These are phyloP conservation scores for Hymenoscyphus occultus DNA, from an alignment of 2,329 filamentous ascomycete genomes.

Conservation along the genomic window DNA sequence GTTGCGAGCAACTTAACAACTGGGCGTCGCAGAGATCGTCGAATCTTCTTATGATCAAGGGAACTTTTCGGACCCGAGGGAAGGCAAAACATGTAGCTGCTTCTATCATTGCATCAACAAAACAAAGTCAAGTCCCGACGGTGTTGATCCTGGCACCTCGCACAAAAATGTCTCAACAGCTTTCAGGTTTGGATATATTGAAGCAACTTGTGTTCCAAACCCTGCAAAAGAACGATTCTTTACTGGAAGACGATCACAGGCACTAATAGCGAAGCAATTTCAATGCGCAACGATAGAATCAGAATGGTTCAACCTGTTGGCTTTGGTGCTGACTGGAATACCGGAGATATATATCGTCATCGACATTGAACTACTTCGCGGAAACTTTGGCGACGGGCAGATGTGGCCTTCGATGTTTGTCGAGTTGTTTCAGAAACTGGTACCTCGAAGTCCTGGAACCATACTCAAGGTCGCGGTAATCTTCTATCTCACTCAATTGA, in stretches of 20 bases:
- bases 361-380: too few relatives aligned
- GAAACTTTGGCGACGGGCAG: too few relatives aligned
- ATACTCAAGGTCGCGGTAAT: too few relatives aligned
- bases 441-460: too few relatives aligned
- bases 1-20: slow-evolving; percentile 7
- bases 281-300: slow-evolving; percentile 15
- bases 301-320: slow-evolving; percentile 14
- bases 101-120: slow-evolving; percentile 2
- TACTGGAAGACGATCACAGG: slow-evolving; percentile 8
- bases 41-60: slow-evolving; percentile 11
- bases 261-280: slow-evolving; percentile 5
- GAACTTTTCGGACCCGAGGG: neutral
- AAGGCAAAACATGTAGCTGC: slow-evolving; percentile 9
- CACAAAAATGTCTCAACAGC: neutral
- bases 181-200: slow-evolving; percentile 9
- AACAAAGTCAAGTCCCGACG: neutral
- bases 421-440: too few relatives aligned
- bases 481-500: too few relatives aligned
- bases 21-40: slow-evolving; percentile 13
- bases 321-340: too few relatives aligned
- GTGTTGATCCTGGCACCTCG: slow-evolving; percentile 10
- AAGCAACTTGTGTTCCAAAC: slow-evolving; percentile 15
- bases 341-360: too few relatives aligned
- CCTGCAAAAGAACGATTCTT: slow-evolving; percentile 11
- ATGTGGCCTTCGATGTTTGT: too few relatives aligned